These are phyloP conservation scores for Mortierella sp. DNA, from an alignment of 371 early-diverging fungal genomes.

Conservation along the genomic window DNA sequence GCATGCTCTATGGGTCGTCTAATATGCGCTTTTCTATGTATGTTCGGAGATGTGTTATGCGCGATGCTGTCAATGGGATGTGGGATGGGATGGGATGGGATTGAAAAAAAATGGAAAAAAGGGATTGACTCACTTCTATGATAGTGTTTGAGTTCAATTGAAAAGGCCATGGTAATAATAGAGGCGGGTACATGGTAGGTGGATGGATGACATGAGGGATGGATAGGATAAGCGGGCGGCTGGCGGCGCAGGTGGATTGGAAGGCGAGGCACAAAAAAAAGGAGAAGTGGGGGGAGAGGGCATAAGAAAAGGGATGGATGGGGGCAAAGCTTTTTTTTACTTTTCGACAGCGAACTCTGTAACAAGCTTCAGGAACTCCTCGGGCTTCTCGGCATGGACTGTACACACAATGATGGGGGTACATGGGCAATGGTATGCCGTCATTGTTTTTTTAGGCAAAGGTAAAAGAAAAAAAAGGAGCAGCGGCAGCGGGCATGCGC, in stretches of 20 bases:
- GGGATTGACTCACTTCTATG: too few relatives aligned
- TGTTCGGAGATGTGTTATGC: neutral
- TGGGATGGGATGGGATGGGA: neutral
- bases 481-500: neutral
- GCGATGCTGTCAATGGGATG: neutral
- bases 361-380: constrained; percentile 67
- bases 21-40: neutral
- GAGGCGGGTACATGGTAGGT: too few relatives aligned
- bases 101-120: neutral
- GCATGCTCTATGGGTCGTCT: neutral
- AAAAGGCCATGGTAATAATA: too few relatives aligned
- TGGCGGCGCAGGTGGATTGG: too few relatives aligned
- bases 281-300: too few relatives aligned
- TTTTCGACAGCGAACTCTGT: constrained; percentile 61
- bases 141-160: too few relatives aligned
- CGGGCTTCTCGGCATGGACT: constrained; percentile 90
- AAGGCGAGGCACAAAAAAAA: too few relatives aligned
- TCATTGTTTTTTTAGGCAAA: constrained; percentile 12
- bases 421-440: neutral
- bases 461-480: neutral
- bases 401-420: constrained; percentile 8
- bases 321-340: constrained; percentile 11
- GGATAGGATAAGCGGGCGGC: too few relatives aligned
- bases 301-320: too few relatives aligned
- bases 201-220: too few relatives aligned